phyloP scores from a whole-genome alignment of 441 rosid species.

The Eutrema salsugineum region DNA sequence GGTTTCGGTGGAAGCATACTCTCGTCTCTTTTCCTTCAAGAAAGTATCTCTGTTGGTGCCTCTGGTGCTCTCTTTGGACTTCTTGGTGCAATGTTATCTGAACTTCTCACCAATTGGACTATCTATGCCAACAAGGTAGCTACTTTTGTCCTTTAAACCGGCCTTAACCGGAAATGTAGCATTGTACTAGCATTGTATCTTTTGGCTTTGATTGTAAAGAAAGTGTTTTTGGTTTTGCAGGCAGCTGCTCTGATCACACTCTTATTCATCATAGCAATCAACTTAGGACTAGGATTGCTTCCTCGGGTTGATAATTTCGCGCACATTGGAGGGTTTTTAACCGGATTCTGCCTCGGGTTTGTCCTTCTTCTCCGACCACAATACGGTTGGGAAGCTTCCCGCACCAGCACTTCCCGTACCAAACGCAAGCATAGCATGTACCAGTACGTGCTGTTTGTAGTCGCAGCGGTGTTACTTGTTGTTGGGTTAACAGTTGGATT shows the following conservation, averaged over 20 bases:
- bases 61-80: conserved; percentile 96
- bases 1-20: conserved; percentile 82
- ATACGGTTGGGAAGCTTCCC: conserved; percentile 50
- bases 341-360: conserved; percentile 82
- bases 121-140: conserved; percentile 84
- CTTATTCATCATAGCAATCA: conserved; percentile 57
- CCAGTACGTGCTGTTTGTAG: conserved; percentile 49
- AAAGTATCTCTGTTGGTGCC: conserved; percentile 78
- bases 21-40: conserved; percentile 66
- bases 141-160: not conserved
- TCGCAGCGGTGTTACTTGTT: conserved; percentile 44
- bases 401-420: conserved; percentile 30
- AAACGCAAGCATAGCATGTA: conserved; percentile 59
- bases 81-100: conserved; percentile 89
- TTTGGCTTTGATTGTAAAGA: not conserved
- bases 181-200: not conserved
- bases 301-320: conserved; percentile 92
- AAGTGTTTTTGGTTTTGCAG: conserved; percentile 32
- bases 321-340: conserved; percentile 82
- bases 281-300: conserved; percentile 73
- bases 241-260: conserved; percentile 76
- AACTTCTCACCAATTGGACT: conserved; percentile 89
- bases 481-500: conserved; percentile 59
- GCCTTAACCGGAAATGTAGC: not conserved
- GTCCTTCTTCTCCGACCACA: conserved; percentile 72